Base-by-base conservation (phyloP, 495 filamentous ascomycete species). In the Penicillium paradoxum region DNA sequence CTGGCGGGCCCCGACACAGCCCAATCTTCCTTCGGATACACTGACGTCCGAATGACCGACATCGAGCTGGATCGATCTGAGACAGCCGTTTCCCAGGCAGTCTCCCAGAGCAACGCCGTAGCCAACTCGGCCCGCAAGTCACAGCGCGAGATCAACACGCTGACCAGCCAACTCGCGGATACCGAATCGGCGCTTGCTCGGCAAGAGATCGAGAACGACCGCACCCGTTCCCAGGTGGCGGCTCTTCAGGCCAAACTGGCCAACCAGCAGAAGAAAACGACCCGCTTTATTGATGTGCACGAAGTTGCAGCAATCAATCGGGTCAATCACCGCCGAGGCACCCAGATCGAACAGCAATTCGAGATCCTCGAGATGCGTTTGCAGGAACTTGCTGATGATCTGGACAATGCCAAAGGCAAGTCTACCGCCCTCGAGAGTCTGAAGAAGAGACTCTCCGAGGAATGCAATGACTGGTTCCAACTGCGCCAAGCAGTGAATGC, bases 1-100 rank as follows among this genome's bases (percentile, higher is more conserved):
- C 43, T 45, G 43, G 43, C 18, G 18, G 29, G 43, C 43, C 43
- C 43, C 25, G 43, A 19, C 43, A 45, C 29, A 45, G 43, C 43
- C 43, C 43, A 14, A 18, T 6, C 9, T 15, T 15, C 43, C 1
- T n/a, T 5, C 13, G 29, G 43, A 43, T 14, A 27, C 8, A 4
- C 22, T 14, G 15, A 6, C 29, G 15, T 34, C 18, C 43, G 18
- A n/a, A 3, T 9, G 8, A 11, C 34, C 34, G 22, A 21, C 38
- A 21, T 1, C 17, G 2, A 4, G 11, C 13, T 21, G 38, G 38
- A 3, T 21, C 38, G 18, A 24, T 40, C 7, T 14, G 18, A 19
- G 38, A 40, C 38, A 11, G 18, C 6, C 10, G 6, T 21, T 21
- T 40, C 38, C 7, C n/a, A 40, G 19, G 18, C 38, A 40, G 38